Percentiles rank a stretch among this genome's conserved stretches.
phyloP scores from a whole-genome alignment of 2,329 filamentous ascomycete genomes.

The Alternaria alternata region DNA sequence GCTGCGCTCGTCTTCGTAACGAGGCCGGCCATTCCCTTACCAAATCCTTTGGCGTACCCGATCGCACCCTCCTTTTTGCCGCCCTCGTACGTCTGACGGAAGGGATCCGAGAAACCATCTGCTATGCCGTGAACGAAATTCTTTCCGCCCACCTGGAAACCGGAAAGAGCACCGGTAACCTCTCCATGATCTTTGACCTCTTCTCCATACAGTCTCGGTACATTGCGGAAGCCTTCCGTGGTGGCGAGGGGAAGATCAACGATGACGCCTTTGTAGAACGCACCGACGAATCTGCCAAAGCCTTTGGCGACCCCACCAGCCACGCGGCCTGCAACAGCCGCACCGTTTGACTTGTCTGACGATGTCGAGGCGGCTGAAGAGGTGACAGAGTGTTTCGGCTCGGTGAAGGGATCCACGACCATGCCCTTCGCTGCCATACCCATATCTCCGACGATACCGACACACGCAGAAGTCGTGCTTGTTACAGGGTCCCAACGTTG shows the following conservation, averaged over 20 bases:
- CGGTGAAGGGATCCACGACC: constrained; percentile 39
- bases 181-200: constrained; percentile 42
- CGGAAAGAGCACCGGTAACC: constrained; percentile 46
- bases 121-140: constrained; percentile 45
- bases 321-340: constrained; percentile 18
- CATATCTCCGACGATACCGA: constrained; percentile 63
- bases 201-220: constrained; percentile 51
- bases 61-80: constrained; percentile 42
- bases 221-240: constrained; percentile 47
- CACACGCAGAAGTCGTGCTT: constrained; percentile 66
- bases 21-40: constrained; percentile 32
- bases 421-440: constrained; percentile 67
- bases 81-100: constrained; percentile 42
- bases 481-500: constrained; percentile 70
- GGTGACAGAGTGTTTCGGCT: constrained; percentile 11
- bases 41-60: constrained; percentile 46
- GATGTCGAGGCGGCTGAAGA: constrained; percentile 1
- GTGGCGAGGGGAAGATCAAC: constrained; percentile 51
- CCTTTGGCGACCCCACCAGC: constrained; percentile 23
- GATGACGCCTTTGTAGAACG: constrained; percentile 41
- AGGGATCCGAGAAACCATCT: constrained; percentile 43
- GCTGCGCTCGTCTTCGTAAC: constrained; percentile 15
- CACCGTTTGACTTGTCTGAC: background rate
- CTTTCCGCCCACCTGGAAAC: constrained; percentile 44
- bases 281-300: constrained; percentile 30